A percentile compares a stretch with the other conserved stretches of the same genome.
phyloP scores from a whole-genome alignment of 352 stramenopile species.

The Phytophthora cryptogea region DNA sequence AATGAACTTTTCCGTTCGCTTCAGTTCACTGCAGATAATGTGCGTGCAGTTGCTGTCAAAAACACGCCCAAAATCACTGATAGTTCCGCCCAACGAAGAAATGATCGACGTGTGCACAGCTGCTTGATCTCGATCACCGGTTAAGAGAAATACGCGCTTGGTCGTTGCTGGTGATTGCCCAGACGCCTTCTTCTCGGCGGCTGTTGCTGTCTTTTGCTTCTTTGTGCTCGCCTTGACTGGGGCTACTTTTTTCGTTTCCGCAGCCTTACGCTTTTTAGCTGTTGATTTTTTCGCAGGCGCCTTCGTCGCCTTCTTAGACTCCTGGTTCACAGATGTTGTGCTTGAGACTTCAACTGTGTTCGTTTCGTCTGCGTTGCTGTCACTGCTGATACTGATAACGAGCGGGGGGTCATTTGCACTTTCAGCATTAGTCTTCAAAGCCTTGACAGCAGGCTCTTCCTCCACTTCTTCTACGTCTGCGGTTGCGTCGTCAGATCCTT shows the following conservation, averaged over 20 bases:
- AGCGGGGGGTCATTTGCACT: conserved; percentile 20
- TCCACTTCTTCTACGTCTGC: conserved; percentile 24
- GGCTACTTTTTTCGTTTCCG: conserved; percentile 18
- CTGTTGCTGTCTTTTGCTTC: conserved; percentile 39
- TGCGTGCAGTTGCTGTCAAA: conserved; percentile 80
- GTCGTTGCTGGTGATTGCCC: conserved; percentile 12
- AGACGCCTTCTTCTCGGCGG: conserved; percentile 7
- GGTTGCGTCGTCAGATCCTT: conserved; percentile 15
- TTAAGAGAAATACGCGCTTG: conserved; percentile 72
- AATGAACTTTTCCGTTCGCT: conserved; percentile 89
- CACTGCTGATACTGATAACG: conserved; percentile 27
- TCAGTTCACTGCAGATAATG: conserved; percentile 88
- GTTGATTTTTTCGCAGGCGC: conserved; percentile 23
- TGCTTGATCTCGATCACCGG: conserved; percentile 71
- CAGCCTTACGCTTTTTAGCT: conserved; percentile 35
- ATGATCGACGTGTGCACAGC: conserved; percentile 81
- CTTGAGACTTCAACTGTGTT: conserved; percentile 7
- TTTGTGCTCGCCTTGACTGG: conserved; percentile 26
- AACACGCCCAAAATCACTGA: conserved; percentile 67
- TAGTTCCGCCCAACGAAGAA: conserved; percentile 56
- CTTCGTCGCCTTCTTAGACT: conserved; percentile 24
- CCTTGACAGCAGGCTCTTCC: conserved; percentile 26
- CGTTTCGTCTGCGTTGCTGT: conserved; percentile 31
- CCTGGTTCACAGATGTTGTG: conserved; percentile 4
- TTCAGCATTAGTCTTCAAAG: conserved; percentile 14